Conservation (phyloP, 1,284 basidiomycete species). For the Bjerkandera adusta region DNA sequence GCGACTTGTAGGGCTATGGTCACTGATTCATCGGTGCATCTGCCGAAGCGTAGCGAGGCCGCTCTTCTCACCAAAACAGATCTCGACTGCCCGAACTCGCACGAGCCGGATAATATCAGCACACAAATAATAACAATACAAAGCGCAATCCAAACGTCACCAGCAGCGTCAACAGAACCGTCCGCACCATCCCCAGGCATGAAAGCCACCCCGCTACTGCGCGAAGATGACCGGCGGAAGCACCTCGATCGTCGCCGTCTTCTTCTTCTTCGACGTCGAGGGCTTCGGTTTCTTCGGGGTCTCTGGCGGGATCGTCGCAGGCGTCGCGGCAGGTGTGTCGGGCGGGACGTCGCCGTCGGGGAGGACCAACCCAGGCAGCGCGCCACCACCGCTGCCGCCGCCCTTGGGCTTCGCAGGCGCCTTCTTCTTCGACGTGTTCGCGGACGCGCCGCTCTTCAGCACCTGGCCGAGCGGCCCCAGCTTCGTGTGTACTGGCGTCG, state of each 20-base stretch:
- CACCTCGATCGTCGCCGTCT: conserved; percentile 28
- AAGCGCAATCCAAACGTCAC: no score
- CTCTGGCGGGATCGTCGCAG: conserved; percentile 17
- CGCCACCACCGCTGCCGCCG: background rate
- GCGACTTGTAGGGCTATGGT: no score
- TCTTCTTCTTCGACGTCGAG: conserved; percentile 31
- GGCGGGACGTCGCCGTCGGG: background rate
- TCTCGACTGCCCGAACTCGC: no score
- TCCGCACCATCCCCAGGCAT: no score
- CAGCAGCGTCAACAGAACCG: no score
- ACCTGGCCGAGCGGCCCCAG: conserved; percentile 78
- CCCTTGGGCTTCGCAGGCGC: conserved; percentile 27
- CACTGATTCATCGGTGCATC: no score
- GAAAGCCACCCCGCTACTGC: no score
- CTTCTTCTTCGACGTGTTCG: conserved; percentile 35
- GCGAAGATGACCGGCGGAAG: conserved; percentile 52
- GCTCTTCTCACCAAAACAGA: no score
- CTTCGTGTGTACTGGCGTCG: conserved; percentile 55
- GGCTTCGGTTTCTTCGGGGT: conserved; percentile 30
- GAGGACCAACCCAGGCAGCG: background rate
- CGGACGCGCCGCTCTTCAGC: conserved; percentile 33
- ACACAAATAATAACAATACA: no score
- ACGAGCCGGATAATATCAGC: no score
- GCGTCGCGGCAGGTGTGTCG: conserved; percentile 15
- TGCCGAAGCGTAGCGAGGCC: no score